Evolutionary conservation across 305 asterid genomes (phyloP).

Genomic region (Andrographis paniculata): DNA sequence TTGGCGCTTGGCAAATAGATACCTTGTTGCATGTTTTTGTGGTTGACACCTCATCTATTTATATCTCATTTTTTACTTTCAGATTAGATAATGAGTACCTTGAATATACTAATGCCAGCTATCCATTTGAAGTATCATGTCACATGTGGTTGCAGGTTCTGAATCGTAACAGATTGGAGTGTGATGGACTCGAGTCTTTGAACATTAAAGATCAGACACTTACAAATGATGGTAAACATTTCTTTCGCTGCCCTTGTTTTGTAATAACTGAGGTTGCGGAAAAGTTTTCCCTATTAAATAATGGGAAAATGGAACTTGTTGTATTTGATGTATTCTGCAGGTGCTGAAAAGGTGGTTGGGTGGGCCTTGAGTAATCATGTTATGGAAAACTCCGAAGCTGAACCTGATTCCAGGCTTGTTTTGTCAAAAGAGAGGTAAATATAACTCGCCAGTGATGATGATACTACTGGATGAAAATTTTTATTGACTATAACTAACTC

Average conservation of each 20-base stretch:
- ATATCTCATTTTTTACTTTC: not conserved
- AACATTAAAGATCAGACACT: constrained; percentile 54
- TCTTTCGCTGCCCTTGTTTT: too few relatives aligned
- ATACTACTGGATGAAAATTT: constrained; percentile 12
- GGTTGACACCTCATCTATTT: constrained; percentile 4
- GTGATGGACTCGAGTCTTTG: constrained; percentile 50
- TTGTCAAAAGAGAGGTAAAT: constrained; percentile 56
- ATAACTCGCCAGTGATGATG: not conserved
- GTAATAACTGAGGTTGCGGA: too few relatives aligned
- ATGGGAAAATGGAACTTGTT: not conserved
- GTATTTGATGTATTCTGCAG: constrained; percentile 26
- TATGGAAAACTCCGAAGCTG: constrained; percentile 44
- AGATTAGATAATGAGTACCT: constrained; percentile 4
- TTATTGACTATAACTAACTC: too few relatives aligned
- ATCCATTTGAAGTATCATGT: constrained; percentile 3
- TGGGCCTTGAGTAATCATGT: constrained; percentile 69
- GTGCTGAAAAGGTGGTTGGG: constrained; percentile 70
- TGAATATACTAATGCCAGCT: constrained; percentile 1
- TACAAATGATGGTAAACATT: constrained; percentile 45
- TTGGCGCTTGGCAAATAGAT: too few relatives aligned
- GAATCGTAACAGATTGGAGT: constrained; percentile 48
- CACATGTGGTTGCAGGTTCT: constrained; percentile 41
- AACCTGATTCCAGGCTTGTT: constrained; percentile 32
- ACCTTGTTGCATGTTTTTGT: too few relatives aligned
- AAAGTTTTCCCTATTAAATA: too few relatives aligned